Conservation (phyloP, 495 filamentous ascomycete genomes). For the Aspergillus sclerotiicarbonarius region DNA sequence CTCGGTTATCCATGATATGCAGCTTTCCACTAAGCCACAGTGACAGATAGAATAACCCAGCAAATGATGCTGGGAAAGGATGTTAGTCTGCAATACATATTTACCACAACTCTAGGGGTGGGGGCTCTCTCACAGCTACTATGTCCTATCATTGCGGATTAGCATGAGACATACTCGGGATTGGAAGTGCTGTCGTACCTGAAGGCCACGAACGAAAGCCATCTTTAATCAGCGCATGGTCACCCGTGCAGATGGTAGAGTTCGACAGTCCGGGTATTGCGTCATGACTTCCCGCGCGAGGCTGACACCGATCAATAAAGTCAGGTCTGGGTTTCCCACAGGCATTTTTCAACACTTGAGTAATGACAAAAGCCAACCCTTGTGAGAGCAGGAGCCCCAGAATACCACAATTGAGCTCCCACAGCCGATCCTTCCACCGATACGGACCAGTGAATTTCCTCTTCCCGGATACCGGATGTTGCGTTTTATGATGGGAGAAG, state of each 20-base stretch:
- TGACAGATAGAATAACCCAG: constrained; percentile 78
- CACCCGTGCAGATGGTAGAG: constrained; percentile 64
- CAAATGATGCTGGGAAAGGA: constrained; percentile 54
- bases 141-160: constrained; percentile 33
- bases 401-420: constrained; percentile 82
- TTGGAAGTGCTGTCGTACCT: constrained; percentile 37
- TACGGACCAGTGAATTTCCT: constrained; percentile 64
- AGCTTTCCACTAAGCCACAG: constrained; percentile 56
- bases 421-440: constrained; percentile 63
- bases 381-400: constrained; percentile 69
- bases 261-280: constrained; percentile 54
- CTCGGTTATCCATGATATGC: constrained; percentile 63
- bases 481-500: constrained; percentile 60
- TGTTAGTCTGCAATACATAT: constrained; percentile 8
- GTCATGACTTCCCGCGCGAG: constrained; percentile 39
- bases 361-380: constrained; percentile 69
- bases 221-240: constrained; percentile 68
- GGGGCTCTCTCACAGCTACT: constrained; percentile 49
- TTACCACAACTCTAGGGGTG: background rate
- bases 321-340: constrained; percentile 86
- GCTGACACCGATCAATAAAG: constrained; percentile 68
- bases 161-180: constrained; percentile 30
- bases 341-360: constrained; percentile 79
- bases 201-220: constrained; percentile 85
- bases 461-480: constrained; percentile 34